Evolutionary conservation across 345 rosid genomes (phyloP), one percentile per base, ranked within the genome.

Genomic region (Eucalyptus sp.): DNA sequence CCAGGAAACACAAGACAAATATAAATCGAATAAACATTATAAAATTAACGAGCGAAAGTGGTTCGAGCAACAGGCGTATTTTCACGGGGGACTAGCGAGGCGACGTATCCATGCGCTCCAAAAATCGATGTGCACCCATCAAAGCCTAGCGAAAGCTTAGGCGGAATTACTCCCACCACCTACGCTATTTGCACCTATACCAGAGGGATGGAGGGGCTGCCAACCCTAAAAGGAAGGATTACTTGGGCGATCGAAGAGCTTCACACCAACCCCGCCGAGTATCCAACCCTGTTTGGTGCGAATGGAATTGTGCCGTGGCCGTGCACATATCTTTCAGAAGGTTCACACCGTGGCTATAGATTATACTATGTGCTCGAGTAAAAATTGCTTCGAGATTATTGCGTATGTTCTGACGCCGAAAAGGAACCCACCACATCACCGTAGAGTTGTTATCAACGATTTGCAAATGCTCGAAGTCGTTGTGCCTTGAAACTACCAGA

Each of bases 381-480:
- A 20, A 20, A 22, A 11, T 1, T 22, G 3, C 44, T 33, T 68
- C 4, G 13, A 68, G 4, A 76, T 76, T 76, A 76, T 8, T 7
- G 2, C 2, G 9, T 4, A 20, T 20, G 25, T 8, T 8, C 10
- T 52, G 25, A 18, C 5, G 25, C 4, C 0, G 25, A 52, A 52
- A 52, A 52, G 5, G 10, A 52, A 20, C 5, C 1, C 0, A 0
- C 20, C 10, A 52, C 25, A 52, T 52, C 10, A 7, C 24, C 4
- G 24, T 18, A 52, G 56, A 7, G 58, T 3, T 52, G 56, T 18
- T 52, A 52, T 18, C 56, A 0, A 52, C 10, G 2, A 52, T 52
- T 7, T 8, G 4, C 3, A 4, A 52, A 52, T 0, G 10, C 20
- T 52, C 3, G 2, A 52, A 18, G 4, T 52, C 20, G 24, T 0